phyloP scores from a whole-genome alignment of 169 alveolate species.

The Cyclospora cayetanensis region DNA sequence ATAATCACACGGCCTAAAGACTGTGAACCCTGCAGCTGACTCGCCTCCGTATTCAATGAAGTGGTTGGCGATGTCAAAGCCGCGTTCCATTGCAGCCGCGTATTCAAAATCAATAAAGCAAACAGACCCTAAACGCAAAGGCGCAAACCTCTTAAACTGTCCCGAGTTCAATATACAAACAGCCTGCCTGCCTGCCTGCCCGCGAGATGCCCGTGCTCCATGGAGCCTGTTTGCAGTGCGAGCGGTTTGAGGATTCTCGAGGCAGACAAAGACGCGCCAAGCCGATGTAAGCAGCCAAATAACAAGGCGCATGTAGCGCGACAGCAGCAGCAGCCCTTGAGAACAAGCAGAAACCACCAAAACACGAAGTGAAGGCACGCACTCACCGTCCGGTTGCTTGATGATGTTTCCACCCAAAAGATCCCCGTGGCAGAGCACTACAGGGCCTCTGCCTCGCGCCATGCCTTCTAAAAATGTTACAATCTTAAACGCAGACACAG shows the following conservation, averaged over 20 bases:
- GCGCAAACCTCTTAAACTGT: background rate
- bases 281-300: too few species aligned
- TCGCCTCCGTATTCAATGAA: slow-evolving; percentile 29
- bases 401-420: slow-evolving; percentile 52
- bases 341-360: background rate
- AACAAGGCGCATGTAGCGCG: background rate
- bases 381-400: slow-evolving; percentile 38
- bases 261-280: too few species aligned
- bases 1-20: too few species aligned
- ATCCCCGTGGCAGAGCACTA: slow-evolving; percentile 54
- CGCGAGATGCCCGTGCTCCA: too few species aligned
- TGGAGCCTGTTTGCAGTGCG: too few species aligned
- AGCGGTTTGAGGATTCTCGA: too few species aligned
- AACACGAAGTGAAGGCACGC: background rate
- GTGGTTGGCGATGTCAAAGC: slow-evolving; percentile 67
- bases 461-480: background rate
- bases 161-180: too few species aligned
- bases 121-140: background rate
- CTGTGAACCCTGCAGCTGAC: too few species aligned
- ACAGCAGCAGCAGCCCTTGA: background rate
- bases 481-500: background rate
- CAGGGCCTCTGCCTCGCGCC: background rate
- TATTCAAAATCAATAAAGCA: slow-evolving; percentile 59
- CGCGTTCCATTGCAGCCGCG: slow-evolving; percentile 26
- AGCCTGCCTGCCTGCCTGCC: too few species aligned